Base-by-base conservation (phyloP, 2,329 filamentous ascomycete species). In the Phyllosticta capitalensis region DNA sequence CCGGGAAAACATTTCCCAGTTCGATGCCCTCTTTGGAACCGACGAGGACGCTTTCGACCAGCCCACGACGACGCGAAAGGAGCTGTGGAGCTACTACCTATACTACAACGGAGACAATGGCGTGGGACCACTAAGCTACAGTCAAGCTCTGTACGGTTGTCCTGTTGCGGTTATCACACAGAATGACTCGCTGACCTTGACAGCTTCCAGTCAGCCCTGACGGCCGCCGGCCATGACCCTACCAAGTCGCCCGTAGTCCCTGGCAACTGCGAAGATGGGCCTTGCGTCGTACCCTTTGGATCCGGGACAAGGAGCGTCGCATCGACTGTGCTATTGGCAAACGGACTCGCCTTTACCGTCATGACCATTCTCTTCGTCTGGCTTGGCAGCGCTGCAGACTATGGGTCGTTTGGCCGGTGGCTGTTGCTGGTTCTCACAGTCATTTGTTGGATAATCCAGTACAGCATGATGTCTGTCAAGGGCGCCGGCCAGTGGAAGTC, bases 51-150 rank as follows among this genome's bases (percentile, higher is more conserved):
- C 76, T 4, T 69, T 79, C 19, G 74, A 76, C 28, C 72, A 70
- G 61, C 81, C 76, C 64, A 75, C 78, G 64, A 83, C 82, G 1
- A 75, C 78, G 2, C 75, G 71, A 60, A 73, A 68, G 67, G 82
- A 85, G 66, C 79, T 83, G 9, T 85, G 79, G 79, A 74, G 79
- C 50, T 83, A 82, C 67, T 83, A 82, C 68, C 70, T 74, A 62
- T 87, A 87, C 70, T 87, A 87, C 67, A 79, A 87, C 56, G 85
- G 85, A 53, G 82, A 85, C 67, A 87, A 87, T 68, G 84, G 84
- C 5, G 64, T 78, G 5, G 55, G 59, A 2, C 59, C 55, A n/a
- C 45, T 50, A 22, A 38, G 55, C 12, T 57, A 61, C 52, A 58
- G 59, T 24, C 55, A 57, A 30, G 52, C 55, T 5, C 55, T 61